These are phyloP conservation scores for Alternaria novae-zelandiae DNA, from an alignment of 2,329 filamentous ascomycete species.

Conservation along the genomic window DNA sequence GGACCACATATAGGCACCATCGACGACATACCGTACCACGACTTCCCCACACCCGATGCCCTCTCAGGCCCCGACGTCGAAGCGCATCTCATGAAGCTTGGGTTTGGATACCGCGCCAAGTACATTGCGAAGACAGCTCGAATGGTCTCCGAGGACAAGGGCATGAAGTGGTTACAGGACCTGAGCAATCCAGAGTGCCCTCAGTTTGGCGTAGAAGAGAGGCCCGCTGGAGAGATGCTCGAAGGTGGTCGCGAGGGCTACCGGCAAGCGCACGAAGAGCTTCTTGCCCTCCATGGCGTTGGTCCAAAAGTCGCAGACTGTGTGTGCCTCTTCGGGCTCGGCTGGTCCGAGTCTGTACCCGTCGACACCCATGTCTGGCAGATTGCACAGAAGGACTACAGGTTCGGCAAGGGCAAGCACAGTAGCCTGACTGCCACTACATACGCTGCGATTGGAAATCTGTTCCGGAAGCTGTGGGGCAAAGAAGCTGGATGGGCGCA, in stretches of 20 bases:
- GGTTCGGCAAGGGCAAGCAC: slow-evolving; percentile 80
- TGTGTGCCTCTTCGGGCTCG: slow-evolving; percentile 93
- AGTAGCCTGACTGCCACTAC: slow-evolving; percentile 87
- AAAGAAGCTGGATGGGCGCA: slow-evolving; percentile 97
- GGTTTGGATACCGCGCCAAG: slow-evolving; percentile 93
- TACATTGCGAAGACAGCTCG: slow-evolving; percentile 88
- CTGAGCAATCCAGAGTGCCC: slow-evolving; percentile 79
- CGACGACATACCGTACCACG: slow-evolving; percentile 76
- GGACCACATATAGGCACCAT: slow-evolving; percentile 76
- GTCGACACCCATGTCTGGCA: slow-evolving; percentile 99
- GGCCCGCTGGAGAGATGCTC: slow-evolving; percentile 56
- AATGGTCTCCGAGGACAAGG: slow-evolving; percentile 72
- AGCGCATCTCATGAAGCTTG: slow-evolving; percentile 76
- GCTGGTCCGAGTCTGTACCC: slow-evolving; percentile 93
- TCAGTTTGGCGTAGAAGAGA: slow-evolving; percentile 58
- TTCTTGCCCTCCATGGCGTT: slow-evolving; percentile 83
- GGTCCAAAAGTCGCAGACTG: slow-evolving; percentile 98
- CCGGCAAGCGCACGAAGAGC: slow-evolving; percentile 76
- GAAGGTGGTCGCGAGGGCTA: slow-evolving; percentile 69
- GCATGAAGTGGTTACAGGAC: slow-evolving; percentile 73
- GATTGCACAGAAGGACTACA: slow-evolving; percentile 95
- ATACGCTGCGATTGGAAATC: slow-evolving; percentile 88
- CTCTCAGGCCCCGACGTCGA: slow-evolving; percentile 81
- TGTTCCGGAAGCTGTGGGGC: slow-evolving; percentile 90
- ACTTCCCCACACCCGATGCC: slow-evolving; percentile 79